Evolutionary conservation across 441 rosid species (phyloP).

Genomic region (Hura crepitans): DNA sequence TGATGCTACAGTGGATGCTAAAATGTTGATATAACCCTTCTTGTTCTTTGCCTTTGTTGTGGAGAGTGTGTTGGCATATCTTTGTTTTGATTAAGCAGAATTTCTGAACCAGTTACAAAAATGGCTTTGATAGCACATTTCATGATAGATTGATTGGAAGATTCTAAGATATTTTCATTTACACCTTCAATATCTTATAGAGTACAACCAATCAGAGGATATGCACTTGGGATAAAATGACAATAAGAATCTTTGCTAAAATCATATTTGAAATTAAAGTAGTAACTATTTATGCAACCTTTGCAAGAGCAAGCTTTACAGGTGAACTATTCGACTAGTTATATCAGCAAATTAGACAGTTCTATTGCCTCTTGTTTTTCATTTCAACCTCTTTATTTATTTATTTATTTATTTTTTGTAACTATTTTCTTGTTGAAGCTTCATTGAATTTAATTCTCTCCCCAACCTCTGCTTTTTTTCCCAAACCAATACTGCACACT

Average conservation of each 20-base stretch:
- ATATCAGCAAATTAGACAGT: neutral
- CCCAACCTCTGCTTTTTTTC: neutral
- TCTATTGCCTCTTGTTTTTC: constrained; percentile 2
- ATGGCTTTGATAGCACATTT: neutral
- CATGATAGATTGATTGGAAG: neutral
- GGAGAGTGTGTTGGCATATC: no score
- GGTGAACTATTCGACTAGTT: neutral
- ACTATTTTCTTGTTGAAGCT: neutral
- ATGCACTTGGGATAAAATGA: neutral
- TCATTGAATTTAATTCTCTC: neutral
- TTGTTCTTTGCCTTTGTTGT: no score
- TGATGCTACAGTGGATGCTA: neutral
- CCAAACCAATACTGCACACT: neutral
- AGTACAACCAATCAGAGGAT: neutral
- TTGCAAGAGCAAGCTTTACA: neutral
- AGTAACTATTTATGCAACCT: neutral
- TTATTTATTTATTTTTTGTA: neutral
- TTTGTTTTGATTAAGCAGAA: neutral
- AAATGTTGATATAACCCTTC: neutral
- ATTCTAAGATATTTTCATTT: neutral
- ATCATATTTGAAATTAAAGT: neutral
- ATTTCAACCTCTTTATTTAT: neutral
- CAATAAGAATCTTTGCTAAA: neutral
- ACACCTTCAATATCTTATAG: neutral
- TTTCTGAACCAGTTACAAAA: neutral